A percentile compares a stretch with the other conserved stretches of the same genome.
Evolutionary conservation across 345 rosid species (phyloP).

Genomic region (Dimocarpus longan): DNA sequence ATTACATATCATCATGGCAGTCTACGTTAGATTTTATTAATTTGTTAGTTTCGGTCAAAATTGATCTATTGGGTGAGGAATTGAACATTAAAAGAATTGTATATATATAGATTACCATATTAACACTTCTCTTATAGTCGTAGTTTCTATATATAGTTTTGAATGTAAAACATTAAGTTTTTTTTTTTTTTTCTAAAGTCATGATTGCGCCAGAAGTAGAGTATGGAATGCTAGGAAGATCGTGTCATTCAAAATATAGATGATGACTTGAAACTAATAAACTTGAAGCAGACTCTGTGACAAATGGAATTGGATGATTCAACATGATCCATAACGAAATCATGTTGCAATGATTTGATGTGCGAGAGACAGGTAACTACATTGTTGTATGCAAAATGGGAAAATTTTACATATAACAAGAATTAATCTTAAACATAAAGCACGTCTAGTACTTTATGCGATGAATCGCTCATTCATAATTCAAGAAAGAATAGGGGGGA

Average conservation of each 20-base stretch:
- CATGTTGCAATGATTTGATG: neutral
- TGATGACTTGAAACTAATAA: neutral
- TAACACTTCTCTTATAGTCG: too few relatives aligned
- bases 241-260: neutral
- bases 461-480: neutral
- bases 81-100: neutral
- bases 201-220: neutral
- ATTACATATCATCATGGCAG: neutral
- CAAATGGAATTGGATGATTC: neutral
- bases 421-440: neutral
- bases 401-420: neutral
- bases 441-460: neutral
- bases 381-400: neutral
- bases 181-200: neutral
- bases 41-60: neutral
- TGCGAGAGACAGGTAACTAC: neutral
- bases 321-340: constrained; percentile 1
- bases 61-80: neutral
- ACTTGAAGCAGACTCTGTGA: neutral
- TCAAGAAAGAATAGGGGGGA: neutral
- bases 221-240: neutral
- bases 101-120: too few relatives aligned
- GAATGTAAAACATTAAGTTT: too few relatives aligned
- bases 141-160: neutral
- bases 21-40: neutral